Evolutionary conservation across 164 flowering plant species (phyloP).

Genomic region (Vitis rotundifolia): DNA sequence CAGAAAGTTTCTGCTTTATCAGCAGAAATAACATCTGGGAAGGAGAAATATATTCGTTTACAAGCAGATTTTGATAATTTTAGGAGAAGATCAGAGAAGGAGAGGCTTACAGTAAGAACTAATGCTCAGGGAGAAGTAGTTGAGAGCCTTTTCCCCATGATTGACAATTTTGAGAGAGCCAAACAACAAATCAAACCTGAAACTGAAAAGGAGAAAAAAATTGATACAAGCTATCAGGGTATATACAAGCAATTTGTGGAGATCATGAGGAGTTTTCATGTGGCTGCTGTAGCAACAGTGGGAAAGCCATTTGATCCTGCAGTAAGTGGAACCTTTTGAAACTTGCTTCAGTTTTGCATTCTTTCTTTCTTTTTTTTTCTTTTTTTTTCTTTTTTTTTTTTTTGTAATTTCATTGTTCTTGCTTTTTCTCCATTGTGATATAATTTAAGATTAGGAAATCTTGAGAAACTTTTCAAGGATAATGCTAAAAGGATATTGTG

Average conservation of each 20-base stretch:
- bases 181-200: conserved; percentile 69
- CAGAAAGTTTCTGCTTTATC: conserved; percentile 54
- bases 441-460: no score
- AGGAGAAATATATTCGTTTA: conserved; percentile 65
- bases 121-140: conserved; percentile 76
- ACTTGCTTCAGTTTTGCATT: neutral
- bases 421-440: no score
- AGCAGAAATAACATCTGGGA: conserved; percentile 62
- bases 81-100: conserved; percentile 82
- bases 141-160: conserved; percentile 81
- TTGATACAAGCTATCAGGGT: conserved; percentile 87
- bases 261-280: conserved; percentile 70
- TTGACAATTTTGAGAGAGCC: conserved; percentile 91
- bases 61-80: conserved; percentile 95
- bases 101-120: conserved; percentile 49
- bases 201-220: conserved; percentile 83
- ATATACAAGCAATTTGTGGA: conserved; percentile 98
- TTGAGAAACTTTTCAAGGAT: no score
- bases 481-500: no score
- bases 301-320: conserved; percentile 95
- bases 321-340: conserved; percentile 45
- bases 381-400: neutral
- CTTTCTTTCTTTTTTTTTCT: neutral
- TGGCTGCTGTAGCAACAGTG: conserved; percentile 72
- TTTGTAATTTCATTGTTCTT: neutral